These are phyloP conservation scores for Ilyonectria robusta DNA, from an alignment of 2,329 filamentous ascomycete genomes.

Conservation along the genomic window DNA sequence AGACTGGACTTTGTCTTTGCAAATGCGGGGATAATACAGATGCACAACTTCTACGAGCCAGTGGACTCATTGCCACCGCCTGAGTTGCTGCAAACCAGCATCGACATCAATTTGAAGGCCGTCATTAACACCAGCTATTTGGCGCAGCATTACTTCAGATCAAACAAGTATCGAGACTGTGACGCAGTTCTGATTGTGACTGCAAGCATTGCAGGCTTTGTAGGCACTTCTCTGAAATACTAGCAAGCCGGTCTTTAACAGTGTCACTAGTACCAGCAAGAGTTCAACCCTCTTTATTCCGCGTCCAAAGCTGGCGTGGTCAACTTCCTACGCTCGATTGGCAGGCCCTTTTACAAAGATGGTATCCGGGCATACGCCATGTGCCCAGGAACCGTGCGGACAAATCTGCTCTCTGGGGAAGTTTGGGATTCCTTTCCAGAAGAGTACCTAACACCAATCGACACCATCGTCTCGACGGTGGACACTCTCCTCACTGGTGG, in stretches of 20 bases:
- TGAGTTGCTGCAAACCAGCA: constrained; percentile 9
- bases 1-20: constrained; percentile 64
- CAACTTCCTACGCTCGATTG: constrained; percentile 23
- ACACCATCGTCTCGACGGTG: constrained; percentile 13
- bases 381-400: constrained; percentile 19
- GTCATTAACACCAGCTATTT: constrained; percentile 56
- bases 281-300: constrained; percentile 22
- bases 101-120: constrained; percentile 54
- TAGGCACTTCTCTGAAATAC: neutral
- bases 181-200: constrained; percentile 17
- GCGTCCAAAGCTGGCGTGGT: constrained; percentile 24
- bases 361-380: constrained; percentile 25
- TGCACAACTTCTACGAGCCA: constrained; percentile 54
- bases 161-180: neutral
- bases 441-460: constrained; percentile 16
- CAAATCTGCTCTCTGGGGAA: constrained; percentile 8
- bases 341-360: constrained; percentile 13
- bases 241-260: neutral
- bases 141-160: constrained; percentile 54
- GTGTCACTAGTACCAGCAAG: constrained; percentile 1
- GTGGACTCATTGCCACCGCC: constrained; percentile 25
- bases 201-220: constrained; percentile 21
- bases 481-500: constrained; percentile 10
- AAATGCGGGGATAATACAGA: constrained; percentile 62
- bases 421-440: constrained; percentile 16